Evolutionary conservation across 129 eudicot genomes (phyloP).

Genomic region (Helianthus tuberosus): DNA sequence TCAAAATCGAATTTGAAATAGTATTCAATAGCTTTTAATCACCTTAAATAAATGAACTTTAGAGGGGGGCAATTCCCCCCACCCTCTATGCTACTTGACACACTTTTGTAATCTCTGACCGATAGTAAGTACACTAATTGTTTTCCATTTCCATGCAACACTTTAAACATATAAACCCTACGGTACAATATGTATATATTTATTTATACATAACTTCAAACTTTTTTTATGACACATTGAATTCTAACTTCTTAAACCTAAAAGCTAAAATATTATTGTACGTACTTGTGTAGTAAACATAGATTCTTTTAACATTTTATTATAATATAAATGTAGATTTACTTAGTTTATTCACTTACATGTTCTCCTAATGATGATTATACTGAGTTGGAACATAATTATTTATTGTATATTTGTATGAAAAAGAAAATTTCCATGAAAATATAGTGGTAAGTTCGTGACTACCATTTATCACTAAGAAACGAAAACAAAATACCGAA

Average conservation of each 20-base stretch:
- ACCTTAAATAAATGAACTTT: conserved; percentile 17
- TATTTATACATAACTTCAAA: conserved; percentile 7
- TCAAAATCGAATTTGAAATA: conserved; percentile 15
- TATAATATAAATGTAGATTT: too few species aligned
- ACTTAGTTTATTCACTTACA: too few species aligned
- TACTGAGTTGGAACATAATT: not conserved
- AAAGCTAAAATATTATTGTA: not conserved
- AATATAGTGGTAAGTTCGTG: too few species aligned
- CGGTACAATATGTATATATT: conserved; percentile 25
- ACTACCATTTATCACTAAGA: too few species aligned
- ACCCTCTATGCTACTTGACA: conserved; percentile 50
- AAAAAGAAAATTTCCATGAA: too few species aligned
- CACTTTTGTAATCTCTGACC: conserved; percentile 24
- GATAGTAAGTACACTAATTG: conserved; percentile 37
- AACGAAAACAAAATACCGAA: too few species aligned
- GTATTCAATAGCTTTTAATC: conserved; percentile 8
- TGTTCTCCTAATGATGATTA: too few species aligned
- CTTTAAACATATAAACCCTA: conserved; percentile 16
- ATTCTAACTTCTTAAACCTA: conserved; percentile 6
- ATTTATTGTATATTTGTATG: too few species aligned
- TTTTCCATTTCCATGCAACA: conserved; percentile 43
- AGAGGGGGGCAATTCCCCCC: not conserved
- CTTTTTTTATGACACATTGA: conserved; percentile 15
- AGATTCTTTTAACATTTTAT: not conserved
- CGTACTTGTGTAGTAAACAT: not conserved